A percentile compares a stretch with the other conserved stretches of the same genome.
These are phyloP conservation scores for Stagonosporopsis chrysanthemi DNA, from an alignment of 2,329 filamentous ascomycete genomes.

Conservation along the genomic window DNA sequence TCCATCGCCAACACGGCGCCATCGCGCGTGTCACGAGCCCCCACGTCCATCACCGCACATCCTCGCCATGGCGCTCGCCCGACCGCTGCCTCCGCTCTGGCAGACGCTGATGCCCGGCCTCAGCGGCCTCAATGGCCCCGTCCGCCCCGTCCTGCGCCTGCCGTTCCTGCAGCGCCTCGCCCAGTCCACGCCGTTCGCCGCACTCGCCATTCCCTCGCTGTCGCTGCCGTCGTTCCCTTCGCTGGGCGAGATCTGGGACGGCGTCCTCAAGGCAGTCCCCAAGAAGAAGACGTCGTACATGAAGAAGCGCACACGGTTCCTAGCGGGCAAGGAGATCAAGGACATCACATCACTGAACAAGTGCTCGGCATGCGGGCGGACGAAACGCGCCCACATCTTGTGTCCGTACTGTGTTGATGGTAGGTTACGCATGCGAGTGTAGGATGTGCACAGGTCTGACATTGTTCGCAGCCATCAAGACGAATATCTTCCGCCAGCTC, in stretches of 20 bases:
- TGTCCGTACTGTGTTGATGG: conserved; percentile 87
- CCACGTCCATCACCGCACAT: conserved; percentile 12
- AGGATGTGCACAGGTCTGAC: neutral
- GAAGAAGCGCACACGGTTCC: conserved; percentile 90
- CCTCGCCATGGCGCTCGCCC: conserved; percentile 49
- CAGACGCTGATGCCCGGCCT: conserved; percentile 63
- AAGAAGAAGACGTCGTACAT: conserved; percentile 99
- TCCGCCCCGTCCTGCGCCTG: conserved; percentile 49
- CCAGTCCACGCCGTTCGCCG: conserved; percentile 66
- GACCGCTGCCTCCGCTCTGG: conserved; percentile 53
- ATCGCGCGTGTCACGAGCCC: conserved; percentile 17
- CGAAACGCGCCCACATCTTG: conserved; percentile 87
- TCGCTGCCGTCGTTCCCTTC: conserved; percentile 50
- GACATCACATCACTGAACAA: conserved; percentile 87
- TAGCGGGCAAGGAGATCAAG: conserved; percentile 94
- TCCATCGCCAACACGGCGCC: conserved; percentile 37
- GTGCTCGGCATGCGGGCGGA: conserved; percentile 86
- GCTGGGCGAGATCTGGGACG: conserved; percentile 89
- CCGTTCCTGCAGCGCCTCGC: conserved; percentile 55
- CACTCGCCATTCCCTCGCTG: conserved; percentile 60
- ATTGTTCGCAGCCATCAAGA: conserved; percentile 41
- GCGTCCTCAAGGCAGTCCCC: conserved; percentile 87
- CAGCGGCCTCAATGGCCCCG: conserved; percentile 52
- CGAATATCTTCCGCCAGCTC: conserved; percentile 42
- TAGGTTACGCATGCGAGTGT: conserved; percentile 55